A percentile compares a stretch with the other conserved stretches of the same genome.
Evolutionary conservation across 2,329 filamentous ascomycete species (phyloP).

Genomic region (Hypoxylon sp.): DNA sequence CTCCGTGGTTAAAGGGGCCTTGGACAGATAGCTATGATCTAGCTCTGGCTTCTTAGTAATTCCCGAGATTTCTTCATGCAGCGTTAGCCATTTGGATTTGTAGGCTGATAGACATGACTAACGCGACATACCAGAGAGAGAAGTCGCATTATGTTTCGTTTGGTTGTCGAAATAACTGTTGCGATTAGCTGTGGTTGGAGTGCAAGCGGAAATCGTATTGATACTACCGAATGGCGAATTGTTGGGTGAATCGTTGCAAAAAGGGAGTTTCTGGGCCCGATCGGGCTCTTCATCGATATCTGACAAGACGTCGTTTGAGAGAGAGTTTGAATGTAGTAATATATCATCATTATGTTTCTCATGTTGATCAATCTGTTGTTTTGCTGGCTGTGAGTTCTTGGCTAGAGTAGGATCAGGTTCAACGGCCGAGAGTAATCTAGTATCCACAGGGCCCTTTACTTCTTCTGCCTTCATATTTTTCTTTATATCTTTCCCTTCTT

Average conservation of each 20-base stretch:
- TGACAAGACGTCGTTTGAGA: background rate
- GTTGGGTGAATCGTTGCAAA: background rate
- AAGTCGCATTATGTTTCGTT: background rate
- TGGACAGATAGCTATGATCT: background rate
- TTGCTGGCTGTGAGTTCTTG: background rate
- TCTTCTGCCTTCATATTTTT: background rate
- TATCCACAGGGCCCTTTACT: background rate
- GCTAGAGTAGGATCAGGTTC: background rate
- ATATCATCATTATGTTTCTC: background rate
- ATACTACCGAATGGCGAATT: background rate
- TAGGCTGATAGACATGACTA: background rate
- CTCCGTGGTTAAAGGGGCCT: background rate
- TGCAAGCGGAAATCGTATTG: background rate
- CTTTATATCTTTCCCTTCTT: background rate
- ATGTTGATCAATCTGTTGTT: background rate
- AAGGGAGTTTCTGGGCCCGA: background rate
- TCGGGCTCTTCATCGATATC: background rate
- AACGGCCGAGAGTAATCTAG: background rate
- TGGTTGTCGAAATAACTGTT: background rate
- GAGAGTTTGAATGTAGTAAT: background rate
- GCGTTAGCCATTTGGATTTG: background rate
- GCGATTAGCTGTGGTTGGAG: background rate
- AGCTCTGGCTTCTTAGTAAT: background rate
- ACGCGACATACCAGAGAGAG: background rate
- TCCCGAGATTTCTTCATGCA: background rate